A percentile compares a stretch with the other conserved stretches of the same genome.
These are phyloP conservation scores for Cardamine resedifolia DNA, from an alignment of 345 rosid genomes.

Conservation along the genomic window DNA sequence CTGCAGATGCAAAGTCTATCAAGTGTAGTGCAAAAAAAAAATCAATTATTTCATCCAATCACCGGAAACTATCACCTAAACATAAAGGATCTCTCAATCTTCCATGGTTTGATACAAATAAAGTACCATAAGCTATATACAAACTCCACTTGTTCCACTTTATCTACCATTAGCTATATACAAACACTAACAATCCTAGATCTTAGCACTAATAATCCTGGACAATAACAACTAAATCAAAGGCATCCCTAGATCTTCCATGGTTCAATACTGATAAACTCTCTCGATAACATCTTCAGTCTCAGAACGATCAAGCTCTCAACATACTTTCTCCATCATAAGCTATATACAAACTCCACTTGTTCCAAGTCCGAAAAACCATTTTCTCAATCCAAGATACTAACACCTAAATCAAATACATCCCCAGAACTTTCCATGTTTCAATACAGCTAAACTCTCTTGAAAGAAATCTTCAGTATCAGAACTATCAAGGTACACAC, in stretches of 20 bases:
- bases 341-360: not conserved
- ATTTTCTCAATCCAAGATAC: not conserved
- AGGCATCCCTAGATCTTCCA: not conserved
- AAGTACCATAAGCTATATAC: not conserved
- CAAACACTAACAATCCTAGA: not conserved
- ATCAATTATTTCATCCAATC: not conserved
- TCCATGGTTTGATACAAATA: not conserved
- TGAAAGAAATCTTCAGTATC: not conserved
- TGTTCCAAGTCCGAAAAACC: not conserved
- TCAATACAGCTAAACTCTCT: not conserved
- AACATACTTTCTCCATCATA: not conserved
- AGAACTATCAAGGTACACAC: slow-evolving; percentile 1
- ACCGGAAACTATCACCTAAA: not conserved
- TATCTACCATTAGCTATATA: not conserved
- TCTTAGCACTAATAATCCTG: not conserved
- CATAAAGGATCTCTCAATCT: not conserved
- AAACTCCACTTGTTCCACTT: not conserved
- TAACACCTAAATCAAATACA: not conserved
- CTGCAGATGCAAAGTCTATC: not conserved
- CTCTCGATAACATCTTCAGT: not conserved
- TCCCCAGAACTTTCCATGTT: not conserved
- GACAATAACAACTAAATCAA: not conserved
- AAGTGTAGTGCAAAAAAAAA: slow-evolving; percentile 8
- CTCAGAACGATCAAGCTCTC: slow-evolving; percentile 2
- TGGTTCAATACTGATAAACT: not conserved